phyloP scores from a whole-genome alignment of 176 grass and related monocot species.

The Oryza coarctata region DNA sequence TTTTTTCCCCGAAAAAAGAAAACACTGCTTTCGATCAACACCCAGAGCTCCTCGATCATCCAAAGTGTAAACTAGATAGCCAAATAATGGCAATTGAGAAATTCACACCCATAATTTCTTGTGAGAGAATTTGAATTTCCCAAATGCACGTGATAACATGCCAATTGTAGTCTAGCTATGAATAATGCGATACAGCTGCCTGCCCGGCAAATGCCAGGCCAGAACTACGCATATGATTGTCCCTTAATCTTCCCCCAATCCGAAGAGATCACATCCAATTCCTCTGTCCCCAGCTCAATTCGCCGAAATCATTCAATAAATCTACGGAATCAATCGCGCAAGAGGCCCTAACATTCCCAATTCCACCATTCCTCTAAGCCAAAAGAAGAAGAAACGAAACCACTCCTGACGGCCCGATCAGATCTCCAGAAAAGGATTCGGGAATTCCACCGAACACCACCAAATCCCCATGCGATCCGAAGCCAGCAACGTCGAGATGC shows the following conservation, averaged over 20 bases:
- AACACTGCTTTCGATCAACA: not conserved
- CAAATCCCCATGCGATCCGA: not conserved
- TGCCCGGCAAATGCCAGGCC: not conserved
- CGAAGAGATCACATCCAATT: slow-evolving; percentile 12
- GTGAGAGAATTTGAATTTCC: not conserved
- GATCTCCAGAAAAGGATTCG: not conserved
- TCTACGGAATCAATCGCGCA: not conserved
- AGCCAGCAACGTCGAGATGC: not conserved
- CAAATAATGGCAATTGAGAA: not conserved
- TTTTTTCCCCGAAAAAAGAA: not conserved
- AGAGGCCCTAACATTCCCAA: not conserved
- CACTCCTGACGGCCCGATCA: not conserved
- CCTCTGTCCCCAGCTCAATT: not conserved
- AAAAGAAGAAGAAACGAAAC: not conserved
- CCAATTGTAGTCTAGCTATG: not conserved
- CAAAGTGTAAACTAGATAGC: not conserved
- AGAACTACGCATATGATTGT: not conserved
- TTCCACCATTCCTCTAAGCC: not conserved
- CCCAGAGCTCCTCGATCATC: not conserved
- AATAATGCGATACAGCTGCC: not conserved
- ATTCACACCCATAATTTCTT: not conserved
- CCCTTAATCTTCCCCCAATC: not conserved
- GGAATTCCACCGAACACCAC: not conserved
- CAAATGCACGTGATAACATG: not conserved
- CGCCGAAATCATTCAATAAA: not conserved